phyloP scores from a whole-genome alignment of 1,139 yeast genomes.

The Taphrina confusa region DNA sequence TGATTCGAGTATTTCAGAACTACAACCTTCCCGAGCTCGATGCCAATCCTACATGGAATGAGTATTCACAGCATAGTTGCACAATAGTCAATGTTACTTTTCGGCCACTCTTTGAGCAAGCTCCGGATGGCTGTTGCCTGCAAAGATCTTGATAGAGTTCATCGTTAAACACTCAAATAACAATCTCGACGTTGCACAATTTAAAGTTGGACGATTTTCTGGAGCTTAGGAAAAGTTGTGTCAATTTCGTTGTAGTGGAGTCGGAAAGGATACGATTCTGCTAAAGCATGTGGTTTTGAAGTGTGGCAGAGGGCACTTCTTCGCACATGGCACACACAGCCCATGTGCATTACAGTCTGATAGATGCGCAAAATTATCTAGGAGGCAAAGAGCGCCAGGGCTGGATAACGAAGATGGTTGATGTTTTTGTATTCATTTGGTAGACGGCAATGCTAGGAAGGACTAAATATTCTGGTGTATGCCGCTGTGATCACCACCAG shows the following conservation, averaged over 20 bases:
- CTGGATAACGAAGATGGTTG: too few relatives aligned
- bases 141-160: conserved; percentile 39
- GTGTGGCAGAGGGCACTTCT: too few relatives aligned
- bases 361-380: too few relatives aligned
- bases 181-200: too few relatives aligned
- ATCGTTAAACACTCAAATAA: conserved; percentile 2
- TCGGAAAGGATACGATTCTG: conserved; percentile 8
- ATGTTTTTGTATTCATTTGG: not conserved
- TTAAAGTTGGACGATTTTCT: too few relatives aligned
- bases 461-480: conserved; percentile 7
- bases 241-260: conserved; percentile 9
- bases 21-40: conserved; percentile 36
- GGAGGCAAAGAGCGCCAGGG: too few relatives aligned
- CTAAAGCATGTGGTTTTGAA: too few relatives aligned
- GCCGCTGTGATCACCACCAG: conserved; percentile 6
- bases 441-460: conserved; percentile 2
- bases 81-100: conserved; percentile 15
- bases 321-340: too few relatives aligned
- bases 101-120: conserved; percentile 38
- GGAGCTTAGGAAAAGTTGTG: conserved; percentile 3
- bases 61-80: not conserved
- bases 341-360: too few relatives aligned
- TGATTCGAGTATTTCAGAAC: conserved; percentile 61
- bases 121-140: conserved; percentile 39
- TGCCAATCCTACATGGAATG: conserved; percentile 35